Conservation (phyloP, 768 basidiomycete species). For the Panellus pusillus region DNA sequence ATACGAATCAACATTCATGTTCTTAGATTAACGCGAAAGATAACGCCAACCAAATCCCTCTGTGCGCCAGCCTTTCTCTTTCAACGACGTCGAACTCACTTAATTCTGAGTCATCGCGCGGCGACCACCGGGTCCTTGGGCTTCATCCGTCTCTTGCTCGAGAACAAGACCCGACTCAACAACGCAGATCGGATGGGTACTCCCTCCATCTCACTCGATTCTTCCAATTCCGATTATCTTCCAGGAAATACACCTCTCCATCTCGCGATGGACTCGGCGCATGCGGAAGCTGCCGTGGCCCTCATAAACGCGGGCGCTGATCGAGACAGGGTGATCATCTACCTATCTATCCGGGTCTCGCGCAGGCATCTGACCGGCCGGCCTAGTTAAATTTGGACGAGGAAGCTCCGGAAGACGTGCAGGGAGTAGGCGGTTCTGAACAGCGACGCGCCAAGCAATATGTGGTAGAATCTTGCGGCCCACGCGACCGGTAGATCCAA, state of each 20-base stretch:
- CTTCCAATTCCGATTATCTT: constrained; percentile 14
- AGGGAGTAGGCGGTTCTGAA: constrained; percentile 88
- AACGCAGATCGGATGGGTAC: constrained; percentile 78
- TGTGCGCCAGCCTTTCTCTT: constrained; percentile 50
- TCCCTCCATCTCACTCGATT: constrained; percentile 16
- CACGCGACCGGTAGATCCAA: neutral
- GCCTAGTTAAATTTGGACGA: constrained; percentile 79
- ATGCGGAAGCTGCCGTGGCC: constrained; percentile 86
- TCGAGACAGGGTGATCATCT: constrained; percentile 69
- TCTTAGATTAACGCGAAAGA: constrained; percentile 90
- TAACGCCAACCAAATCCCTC: constrained; percentile 87
- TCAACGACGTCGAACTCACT: constrained; percentile 23
- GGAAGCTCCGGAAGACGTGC: constrained; percentile 83
- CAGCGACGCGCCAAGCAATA: constrained; percentile 79
- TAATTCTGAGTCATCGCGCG: constrained; percentile 75
- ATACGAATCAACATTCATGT: constrained; percentile 33
- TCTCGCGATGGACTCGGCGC: constrained; percentile 95
- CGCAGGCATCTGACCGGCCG: constrained; percentile 16
- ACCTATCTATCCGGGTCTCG: constrained; percentile 9
- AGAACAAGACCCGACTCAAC: constrained; percentile 82
- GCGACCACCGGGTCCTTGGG: constrained; percentile 93
- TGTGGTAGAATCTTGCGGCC: constrained; percentile 71
- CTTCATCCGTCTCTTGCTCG: constrained; percentile 83
- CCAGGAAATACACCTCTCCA: constrained; percentile 94
- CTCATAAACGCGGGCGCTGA: constrained; percentile 97